These are phyloP conservation scores for Gryganskiella cystojenkinii DNA, from an alignment of 192 early-diverging fungal genomes.

Conservation along the genomic window DNA sequence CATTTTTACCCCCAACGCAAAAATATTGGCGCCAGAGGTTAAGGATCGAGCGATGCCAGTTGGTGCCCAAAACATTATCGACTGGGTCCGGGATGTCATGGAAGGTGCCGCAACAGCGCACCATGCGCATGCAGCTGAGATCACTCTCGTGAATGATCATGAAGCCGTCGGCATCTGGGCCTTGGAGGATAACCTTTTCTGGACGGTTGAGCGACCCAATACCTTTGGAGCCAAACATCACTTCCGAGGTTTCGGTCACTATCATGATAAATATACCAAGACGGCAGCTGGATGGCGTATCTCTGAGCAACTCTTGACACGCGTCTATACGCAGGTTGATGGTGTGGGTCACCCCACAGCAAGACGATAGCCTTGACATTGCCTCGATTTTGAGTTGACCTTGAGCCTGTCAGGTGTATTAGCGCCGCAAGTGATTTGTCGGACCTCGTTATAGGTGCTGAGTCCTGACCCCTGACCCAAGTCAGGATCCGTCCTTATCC, in stretches of 20 bases:
- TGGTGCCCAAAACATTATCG: background rate
- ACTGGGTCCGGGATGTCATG: background rate
- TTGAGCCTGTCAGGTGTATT: background rate
- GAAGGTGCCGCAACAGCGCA: background rate
- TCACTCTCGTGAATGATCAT: slow-evolving; percentile 1
- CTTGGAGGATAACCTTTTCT: slow-evolving; percentile 1
- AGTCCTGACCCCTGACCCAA: too few species aligned
- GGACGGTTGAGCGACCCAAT: background rate
- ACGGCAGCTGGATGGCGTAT: too few species aligned
- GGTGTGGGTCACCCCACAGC: background rate
- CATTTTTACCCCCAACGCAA: background rate
- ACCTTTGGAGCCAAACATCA: background rate
- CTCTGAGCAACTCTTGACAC: background rate
- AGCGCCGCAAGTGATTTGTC: too few species aligned
- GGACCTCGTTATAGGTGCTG: too few species aligned
- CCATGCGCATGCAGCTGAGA: background rate
- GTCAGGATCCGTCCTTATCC: too few species aligned
- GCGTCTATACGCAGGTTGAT: background rate
- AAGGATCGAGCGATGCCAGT: background rate
- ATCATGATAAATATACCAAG: too few species aligned
- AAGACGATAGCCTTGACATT: background rate
- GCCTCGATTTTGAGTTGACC: background rate
- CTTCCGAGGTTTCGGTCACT: background rate
- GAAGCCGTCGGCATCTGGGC: background rate
- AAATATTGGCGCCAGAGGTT: slow-evolving; percentile 2